Evolutionary conservation across 768 basidiomycete genomes (phyloP), one percentile per base, ranked within the genome.

Genomic region (Postia placenta): DNA sequence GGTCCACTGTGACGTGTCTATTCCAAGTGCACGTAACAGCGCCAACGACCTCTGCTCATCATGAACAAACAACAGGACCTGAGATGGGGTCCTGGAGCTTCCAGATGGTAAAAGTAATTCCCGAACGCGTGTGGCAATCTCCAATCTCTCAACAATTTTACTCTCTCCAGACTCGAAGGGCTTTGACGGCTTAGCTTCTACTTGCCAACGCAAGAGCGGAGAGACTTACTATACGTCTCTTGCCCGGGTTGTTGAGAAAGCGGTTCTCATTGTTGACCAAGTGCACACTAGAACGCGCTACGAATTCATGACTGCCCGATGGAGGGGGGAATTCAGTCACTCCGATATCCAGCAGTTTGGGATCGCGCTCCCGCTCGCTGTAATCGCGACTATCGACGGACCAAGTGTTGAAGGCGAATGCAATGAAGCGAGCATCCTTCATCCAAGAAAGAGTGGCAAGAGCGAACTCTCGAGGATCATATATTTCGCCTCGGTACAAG

Each of bases 41-140:
- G 64, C 65, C 5, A 63, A 55, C 0, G 74, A 67, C 52, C 70
- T 59, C 35, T 67, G 59, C 49, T 71, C 66, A 23, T 74, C 65
- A 37, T 74, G 67, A 2, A 80, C 74, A 5, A 83, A 67, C 4
- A 82, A 59, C 22, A 81, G 55, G 43, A 71, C 57, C 0, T 78
- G 77, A 2, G 42, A 20, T 4, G 27, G 38, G 7, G 12, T 27
- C 5, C 53, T 40, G 27, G 9, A 9, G 6, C 38, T 9, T 39
- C 15, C 9, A 9, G 20, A 9, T 9, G 38, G 6, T 9, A 19
- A 39, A 7, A 39, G 38, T 6, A n/a, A n/a, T 22, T 39, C 11
- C 30, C 15, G 19, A 53, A 27, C 4, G 38, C 45, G 3, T 20
- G 24, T 11, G 26, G 42, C 11, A 25, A 39, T 39, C 15, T 33